These are phyloP conservation scores for Kuraishia molischiana DNA, from an alignment of 805 yeast species.

Conservation along the genomic window DNA sequence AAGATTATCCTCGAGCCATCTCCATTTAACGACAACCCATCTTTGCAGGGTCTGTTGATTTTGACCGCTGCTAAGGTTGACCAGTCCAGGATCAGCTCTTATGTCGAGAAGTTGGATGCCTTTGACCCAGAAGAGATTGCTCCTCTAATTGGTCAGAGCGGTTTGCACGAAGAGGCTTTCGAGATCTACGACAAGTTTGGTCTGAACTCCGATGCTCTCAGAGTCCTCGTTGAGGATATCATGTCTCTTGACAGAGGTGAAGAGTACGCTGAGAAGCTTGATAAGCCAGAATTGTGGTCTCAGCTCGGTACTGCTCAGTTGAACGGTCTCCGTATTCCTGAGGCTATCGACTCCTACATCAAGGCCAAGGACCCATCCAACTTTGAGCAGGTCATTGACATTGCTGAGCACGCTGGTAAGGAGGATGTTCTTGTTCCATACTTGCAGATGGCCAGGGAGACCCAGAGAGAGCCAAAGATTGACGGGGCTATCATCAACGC, in stretches of 20 bases:
- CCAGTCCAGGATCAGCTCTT: conserved; percentile 69
- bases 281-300: conserved; percentile 83
- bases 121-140: conserved; percentile 94
- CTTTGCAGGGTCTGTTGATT: conserved; percentile 85
- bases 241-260: conserved; percentile 94
- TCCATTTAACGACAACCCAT: conserved; percentile 91
- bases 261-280: conserved; percentile 83
- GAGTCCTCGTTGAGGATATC: conserved; percentile 84
- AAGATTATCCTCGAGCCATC: conserved; percentile 96
- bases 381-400: conserved; percentile 86
- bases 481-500: conserved; percentile 89
- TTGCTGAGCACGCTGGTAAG: conserved; percentile 92
- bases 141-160: conserved; percentile 81
- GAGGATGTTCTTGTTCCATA: conserved; percentile 86
- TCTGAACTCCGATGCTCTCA: conserved; percentile 68
- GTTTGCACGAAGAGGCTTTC: conserved; percentile 87
- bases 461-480: conserved; percentile 82
- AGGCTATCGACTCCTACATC: conserved; percentile 85
- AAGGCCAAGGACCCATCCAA: conserved; percentile 88
- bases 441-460: conserved; percentile 84
- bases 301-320: conserved; percentile 94
- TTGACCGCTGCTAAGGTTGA: conserved; percentile 96
- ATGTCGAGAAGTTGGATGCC: conserved; percentile 83
- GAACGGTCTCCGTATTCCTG: conserved; percentile 85
- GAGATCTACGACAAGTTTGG: conserved; percentile 85